Evolutionary conservation across 1,284 basidiomycete species (phyloP), one percentile per base, ranked within the genome.

Genomic region (Ganoderma lucidum): DNA sequence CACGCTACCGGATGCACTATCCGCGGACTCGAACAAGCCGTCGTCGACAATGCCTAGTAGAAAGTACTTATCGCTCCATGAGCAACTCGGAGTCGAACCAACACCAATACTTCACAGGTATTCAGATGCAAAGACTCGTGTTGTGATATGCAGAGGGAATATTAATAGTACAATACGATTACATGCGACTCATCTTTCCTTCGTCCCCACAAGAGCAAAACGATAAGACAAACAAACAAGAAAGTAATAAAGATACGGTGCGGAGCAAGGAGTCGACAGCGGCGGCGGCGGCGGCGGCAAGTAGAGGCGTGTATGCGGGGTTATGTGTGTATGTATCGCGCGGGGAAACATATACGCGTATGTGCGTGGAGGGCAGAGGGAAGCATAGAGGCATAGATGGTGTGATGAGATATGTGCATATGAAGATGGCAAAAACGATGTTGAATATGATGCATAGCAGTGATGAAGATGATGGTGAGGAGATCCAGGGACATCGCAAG

Each of bases 241-340:
- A 70, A 69, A 58, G 39, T 44, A 70, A 72, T 72, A 72, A 72
- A 55, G 68, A 70, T 72, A 72, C 56, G 68, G 56, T 55, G 67
- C 69, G 67, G 64, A 55, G 64, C 37, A 42, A 62, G 45, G 6
- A 42, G 69, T 23, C 23, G 23, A 23, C 23, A 23, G 1, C 23
- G 23, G 41, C 6, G 48, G 41, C 6, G 48, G 41, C 6, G 48
- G 23, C 9, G 39, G 35, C 37, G 41, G 41, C 15, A 51, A 42
- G 37, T 15, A 30, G 32, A 37, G 32, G 35, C 48, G 65, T 58
- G 6, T 48, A 10, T 23, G 45, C 23, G 23, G 23, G 1, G 23
- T 23, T 23, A 23, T 23, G n/a, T 48, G n/a, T 48, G 23, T 48
- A 48, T 48, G 45, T 48, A 48, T 48, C 45, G 45, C 45, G 45